Conservation (phyloP, 176 grass and related monocot genomes). For the Triticum dicoccoides region DNA sequence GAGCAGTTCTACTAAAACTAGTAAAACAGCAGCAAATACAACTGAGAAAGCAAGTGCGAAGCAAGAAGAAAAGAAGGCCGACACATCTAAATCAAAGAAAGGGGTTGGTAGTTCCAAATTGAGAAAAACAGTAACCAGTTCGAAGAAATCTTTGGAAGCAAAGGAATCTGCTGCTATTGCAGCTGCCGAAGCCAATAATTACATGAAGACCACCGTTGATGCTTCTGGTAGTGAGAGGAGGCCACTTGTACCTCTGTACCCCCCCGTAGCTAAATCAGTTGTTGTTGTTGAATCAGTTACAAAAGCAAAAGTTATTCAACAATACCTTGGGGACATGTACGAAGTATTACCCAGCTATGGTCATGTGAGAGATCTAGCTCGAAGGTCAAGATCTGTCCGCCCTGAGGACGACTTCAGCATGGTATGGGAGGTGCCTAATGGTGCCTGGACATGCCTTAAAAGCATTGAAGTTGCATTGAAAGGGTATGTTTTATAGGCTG, state of each 20-base stretch:
- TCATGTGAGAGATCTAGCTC: constrained; percentile 92
- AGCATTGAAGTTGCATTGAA: constrained; percentile 74
- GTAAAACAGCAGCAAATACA: constrained; percentile 37
- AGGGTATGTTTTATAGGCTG: constrained; percentile 48
- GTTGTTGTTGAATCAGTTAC: constrained; percentile 85
- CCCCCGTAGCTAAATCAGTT: constrained; percentile 79
- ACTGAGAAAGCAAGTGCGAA: neutral
- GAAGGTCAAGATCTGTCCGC: constrained; percentile 74
- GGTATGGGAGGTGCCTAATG: constrained; percentile 95
- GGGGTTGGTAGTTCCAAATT: constrained; percentile 27
- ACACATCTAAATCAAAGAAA: constrained; percentile 30
- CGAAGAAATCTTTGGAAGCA: constrained; percentile 41
- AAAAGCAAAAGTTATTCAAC: constrained; percentile 94
- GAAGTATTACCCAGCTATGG: constrained; percentile 93
- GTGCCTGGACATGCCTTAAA: constrained; percentile 95
- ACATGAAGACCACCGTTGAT: constrained; percentile 24
- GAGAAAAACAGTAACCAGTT: constrained; percentile 30
- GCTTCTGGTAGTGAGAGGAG: constrained; percentile 31
- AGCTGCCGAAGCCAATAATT: constrained; percentile 4
- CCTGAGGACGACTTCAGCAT: constrained; percentile 94
- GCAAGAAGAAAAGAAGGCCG: constrained; percentile 29
- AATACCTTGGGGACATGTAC: constrained; percentile 80
- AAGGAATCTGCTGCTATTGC: constrained; percentile 39
- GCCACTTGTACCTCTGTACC: constrained; percentile 62
- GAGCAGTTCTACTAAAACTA: constrained; percentile 34